Percentiles rank a stretch among this genome's conserved stretches.
phyloP scores from a whole-genome alignment of 1,284 basidiomycete species.

The Tylopilus orsonianus region DNA sequence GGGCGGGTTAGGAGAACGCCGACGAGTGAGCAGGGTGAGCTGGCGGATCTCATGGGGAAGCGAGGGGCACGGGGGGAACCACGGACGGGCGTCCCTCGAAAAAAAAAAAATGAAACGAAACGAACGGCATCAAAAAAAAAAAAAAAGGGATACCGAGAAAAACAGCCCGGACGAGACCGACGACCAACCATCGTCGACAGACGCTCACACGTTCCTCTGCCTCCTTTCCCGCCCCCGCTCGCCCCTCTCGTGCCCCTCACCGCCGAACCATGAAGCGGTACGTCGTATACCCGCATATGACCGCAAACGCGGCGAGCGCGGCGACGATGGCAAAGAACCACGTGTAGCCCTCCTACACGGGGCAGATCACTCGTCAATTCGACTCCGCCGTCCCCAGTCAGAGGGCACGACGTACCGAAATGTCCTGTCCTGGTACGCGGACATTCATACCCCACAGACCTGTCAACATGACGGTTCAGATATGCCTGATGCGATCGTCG shows the following conservation, averaged over 20 bases:
- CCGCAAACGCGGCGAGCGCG: slow-evolving; percentile 72
- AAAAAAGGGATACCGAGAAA: not conserved
- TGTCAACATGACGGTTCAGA: slow-evolving; percentile 18
- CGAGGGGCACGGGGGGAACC: not conserved
- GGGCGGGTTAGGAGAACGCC: no score
- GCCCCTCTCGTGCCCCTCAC: slow-evolving; percentile 1
- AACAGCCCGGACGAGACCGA: not conserved
- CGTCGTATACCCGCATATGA: slow-evolving; percentile 81
- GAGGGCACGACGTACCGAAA: slow-evolving; percentile 40
- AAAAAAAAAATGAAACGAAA: not conserved
- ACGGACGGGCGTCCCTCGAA: not conserved
- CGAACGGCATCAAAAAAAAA: not conserved
- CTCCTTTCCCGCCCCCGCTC: no score
- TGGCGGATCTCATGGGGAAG: not conserved
- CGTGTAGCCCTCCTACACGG: slow-evolving; percentile 44
- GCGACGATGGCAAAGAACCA: slow-evolving; percentile 91
- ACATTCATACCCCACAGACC: slow-evolving; percentile 92
- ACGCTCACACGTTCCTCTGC: not conserved
- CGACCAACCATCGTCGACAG: no score
- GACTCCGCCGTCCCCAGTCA: not conserved
- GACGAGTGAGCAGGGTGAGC: not conserved
- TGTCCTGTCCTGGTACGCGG: slow-evolving; percentile 83
- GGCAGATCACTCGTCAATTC: not conserved
- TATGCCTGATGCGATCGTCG: no score
- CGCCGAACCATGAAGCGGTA: slow-evolving; percentile 70